Conservation (phyloP, 768 basidiomycete genomes). For the Chalciporus piperatus region DNA sequence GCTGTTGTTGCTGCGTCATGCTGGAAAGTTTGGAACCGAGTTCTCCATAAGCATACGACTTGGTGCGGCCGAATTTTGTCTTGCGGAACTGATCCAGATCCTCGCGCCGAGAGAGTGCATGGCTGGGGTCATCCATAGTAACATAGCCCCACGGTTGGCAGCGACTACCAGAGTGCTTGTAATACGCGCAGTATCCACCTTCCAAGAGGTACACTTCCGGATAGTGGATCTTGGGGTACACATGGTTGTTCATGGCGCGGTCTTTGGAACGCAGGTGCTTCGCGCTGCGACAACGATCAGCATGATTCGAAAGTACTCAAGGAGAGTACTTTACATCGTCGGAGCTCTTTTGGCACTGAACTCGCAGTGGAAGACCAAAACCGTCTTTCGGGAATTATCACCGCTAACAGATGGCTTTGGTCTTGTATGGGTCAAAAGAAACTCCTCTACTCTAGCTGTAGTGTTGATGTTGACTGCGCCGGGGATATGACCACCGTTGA, state of each 20-base stretch:
- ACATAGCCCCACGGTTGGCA: slow-evolving; percentile 86
- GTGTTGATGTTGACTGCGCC: slow-evolving; percentile 93
- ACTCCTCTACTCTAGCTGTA: slow-evolving; percentile 72
- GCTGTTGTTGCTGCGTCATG: slow-evolving; percentile 37
- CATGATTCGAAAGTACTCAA: background rate
- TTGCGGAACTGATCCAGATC: slow-evolving; percentile 92
- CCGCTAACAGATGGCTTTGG: slow-evolving; percentile 74
- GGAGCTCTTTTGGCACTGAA: slow-evolving; percentile 95
- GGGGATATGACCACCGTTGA: slow-evolving; percentile 86
- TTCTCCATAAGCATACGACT: slow-evolving; percentile 93
- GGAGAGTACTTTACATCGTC: slow-evolving; percentile 68
- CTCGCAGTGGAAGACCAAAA: slow-evolving; percentile 97
- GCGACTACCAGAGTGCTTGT: slow-evolving; percentile 57
- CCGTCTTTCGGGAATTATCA: slow-evolving; percentile 68
- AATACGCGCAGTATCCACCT: slow-evolving; percentile 93
- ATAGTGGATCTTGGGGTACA: slow-evolving; percentile 91
- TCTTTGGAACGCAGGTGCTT: slow-evolving; percentile 92
- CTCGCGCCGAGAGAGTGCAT: slow-evolving; percentile 75
- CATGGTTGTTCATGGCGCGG: slow-evolving; percentile 80
- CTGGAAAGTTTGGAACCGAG: slow-evolving; percentile 41
- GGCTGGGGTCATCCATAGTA: slow-evolving; percentile 91
- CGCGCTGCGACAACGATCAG: slow-evolving; percentile 52
- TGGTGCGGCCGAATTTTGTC: slow-evolving; percentile 82
- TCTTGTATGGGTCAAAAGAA: slow-evolving; percentile 63
- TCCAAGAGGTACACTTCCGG: slow-evolving; percentile 97